phyloP scores from a whole-genome alignment of 768 basidiomycete genomes.

The Boletus tylopilopsis region DNA sequence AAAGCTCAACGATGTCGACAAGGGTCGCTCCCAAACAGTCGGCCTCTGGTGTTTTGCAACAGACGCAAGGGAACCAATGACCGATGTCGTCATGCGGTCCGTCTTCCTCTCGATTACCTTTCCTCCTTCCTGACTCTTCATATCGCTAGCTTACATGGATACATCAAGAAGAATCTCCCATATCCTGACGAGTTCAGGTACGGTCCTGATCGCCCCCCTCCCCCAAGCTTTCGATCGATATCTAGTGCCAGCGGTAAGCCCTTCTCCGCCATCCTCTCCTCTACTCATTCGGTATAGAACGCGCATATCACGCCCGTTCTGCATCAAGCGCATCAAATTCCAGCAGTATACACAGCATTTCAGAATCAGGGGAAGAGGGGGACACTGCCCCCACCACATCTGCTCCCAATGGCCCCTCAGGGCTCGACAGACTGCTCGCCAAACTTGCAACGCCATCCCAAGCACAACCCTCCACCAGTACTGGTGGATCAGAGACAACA shows the following conservation, averaged over 20 bases:
- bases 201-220: conserved; percentile 63
- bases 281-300: conserved; percentile 17
- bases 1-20: conserved; percentile 42
- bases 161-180: conserved; percentile 58
- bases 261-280: neutral
- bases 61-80: conserved; percentile 66
- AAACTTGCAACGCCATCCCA: conserved; percentile 32
- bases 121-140: neutral
- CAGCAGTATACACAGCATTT: conserved; percentile 34
- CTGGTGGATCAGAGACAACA: conserved; percentile 28
- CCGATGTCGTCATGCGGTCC: conserved; percentile 66
- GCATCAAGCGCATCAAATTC: conserved; percentile 32
- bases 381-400: conserved; percentile 11
- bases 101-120: conserved; percentile 13
- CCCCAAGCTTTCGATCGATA: conserved; percentile 43
- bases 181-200: conserved; percentile 74
- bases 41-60: conserved; percentile 76
- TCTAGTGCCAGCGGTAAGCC: conserved; percentile 29
- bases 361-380: conserved; percentile 30
- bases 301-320: conserved; percentile 26
- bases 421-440: conserved; percentile 43
- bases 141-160: conserved; percentile 52
- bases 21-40: conserved; percentile 55
- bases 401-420: conserved; percentile 27
- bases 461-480: conserved; percentile 17